A percentile compares a stretch with the other conserved stretches of the same genome.
Evolutionary conservation across 495 filamentous ascomycete species (phyloP).

Genomic region (Neurospora intermedia): DNA sequence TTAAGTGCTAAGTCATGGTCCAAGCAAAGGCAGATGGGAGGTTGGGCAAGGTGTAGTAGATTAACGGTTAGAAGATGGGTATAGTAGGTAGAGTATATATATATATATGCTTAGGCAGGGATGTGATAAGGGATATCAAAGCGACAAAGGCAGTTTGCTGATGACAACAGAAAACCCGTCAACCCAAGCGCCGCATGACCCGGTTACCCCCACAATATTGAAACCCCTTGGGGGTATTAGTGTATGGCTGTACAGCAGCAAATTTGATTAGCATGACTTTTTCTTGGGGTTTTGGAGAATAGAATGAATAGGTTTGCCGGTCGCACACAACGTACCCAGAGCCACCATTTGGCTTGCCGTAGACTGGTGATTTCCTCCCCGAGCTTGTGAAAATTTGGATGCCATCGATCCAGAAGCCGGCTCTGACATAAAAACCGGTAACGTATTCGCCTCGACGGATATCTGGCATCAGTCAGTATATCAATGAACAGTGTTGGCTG

Average conservation of each 20-base stretch:
- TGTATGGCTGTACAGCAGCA: conserved; percentile 51
- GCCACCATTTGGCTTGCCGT: conserved; percentile 73
- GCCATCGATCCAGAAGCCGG: conserved; percentile 79
- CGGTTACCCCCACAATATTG: conserved; percentile 76
- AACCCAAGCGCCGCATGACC: conserved; percentile 71
- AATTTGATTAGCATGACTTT: background rate
- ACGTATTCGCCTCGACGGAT: conserved; percentile 76
- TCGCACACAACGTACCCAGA: conserved; percentile 49
- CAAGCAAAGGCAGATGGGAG: background rate
- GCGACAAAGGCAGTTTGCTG: conserved; percentile 31
- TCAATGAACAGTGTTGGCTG: background rate
- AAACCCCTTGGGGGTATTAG: conserved; percentile 86
- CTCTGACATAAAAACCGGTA: conserved; percentile 74
- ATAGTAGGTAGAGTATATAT: background rate
- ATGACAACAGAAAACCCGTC: conserved; percentile 87
- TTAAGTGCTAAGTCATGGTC: background rate
- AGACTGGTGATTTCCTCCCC: conserved; percentile 74
- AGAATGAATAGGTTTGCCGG: background rate
- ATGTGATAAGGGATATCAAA: background rate
- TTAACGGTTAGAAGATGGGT: background rate
- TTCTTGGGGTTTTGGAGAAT: background rate
- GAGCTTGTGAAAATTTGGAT: conserved; percentile 84
- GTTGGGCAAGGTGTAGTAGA: background rate
- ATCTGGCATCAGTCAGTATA: conserved; percentile 39
- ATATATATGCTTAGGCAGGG: background rate